Evolutionary conservation across 2,329 filamentous ascomycete genomes (phyloP), one percentile per base, ranked within the genome.

Genomic region (Grosmannia huntii): DNA sequence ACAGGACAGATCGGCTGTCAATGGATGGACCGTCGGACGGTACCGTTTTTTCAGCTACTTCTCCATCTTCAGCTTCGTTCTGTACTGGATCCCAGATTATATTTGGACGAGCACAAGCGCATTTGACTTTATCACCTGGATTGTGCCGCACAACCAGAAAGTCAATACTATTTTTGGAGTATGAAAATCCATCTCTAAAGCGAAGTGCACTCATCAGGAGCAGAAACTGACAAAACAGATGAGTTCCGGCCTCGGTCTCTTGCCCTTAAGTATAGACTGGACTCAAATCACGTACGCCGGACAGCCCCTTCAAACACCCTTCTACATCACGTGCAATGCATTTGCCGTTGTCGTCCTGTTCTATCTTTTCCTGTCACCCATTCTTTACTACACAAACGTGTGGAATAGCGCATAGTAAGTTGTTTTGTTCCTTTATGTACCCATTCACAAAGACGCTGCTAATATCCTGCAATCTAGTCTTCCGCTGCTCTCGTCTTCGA

Each of bases 241-340:
- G 12, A 68, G 64, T 61, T 48, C 55, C 63, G 60, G 56, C 23
- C 46, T 61, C 5, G 58, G 60, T 48, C 46, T 55, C 10, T 53
- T 61, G 16, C 59, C 59, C 16, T 48, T 61, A 14, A 61, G 59
- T 51, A 61, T 61, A 41, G 59, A 61, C 59, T 61, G 59, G 59
- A 61, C 59, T 1, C 57, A 61, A 55, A 61, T 61, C 51, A 61
- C 57, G 41, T 61, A 58, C 23, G 56, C 58, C 12, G 58, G 58
- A 19, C 28, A 19, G 21, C 60, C 60, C 1, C 48, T 61, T 25
- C 48, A 33, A 38, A 61, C 58, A 6, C 77, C 78, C 3, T 79
- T 78, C 65, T 80, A 83, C 69, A 81, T 79, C 36, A 85, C 84
- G 53, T 74, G 81, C 58, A 87, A 86, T 67, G 81, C 80, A 23